Base-by-base conservation (phyloP, 495 filamentous ascomycete species). In the Talaromyces adpressus region DNA sequence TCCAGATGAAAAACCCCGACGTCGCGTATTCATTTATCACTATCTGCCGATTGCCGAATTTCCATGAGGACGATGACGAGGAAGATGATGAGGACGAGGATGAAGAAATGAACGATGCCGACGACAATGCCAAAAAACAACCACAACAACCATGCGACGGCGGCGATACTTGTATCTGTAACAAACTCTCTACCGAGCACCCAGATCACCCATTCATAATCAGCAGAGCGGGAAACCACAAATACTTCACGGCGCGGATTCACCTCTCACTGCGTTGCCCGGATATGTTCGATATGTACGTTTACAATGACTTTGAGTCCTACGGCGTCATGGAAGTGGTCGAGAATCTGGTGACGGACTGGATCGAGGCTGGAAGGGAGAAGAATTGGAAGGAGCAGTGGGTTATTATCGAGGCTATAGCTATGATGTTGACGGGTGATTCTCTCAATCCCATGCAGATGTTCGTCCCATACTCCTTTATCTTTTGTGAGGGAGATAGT, bases 121-220 rank as follows among this genome's bases (percentile, higher is more conserved):
- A 56, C 52, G 22, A 56, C n/a, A 25, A 22, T 2, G n/a, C 29
- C 22, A 14, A 25, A 12, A 27, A 56, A 56, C 12, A 41, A 41
- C 36, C 36, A 16, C 36, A 49, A 9, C 45, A 20, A 49, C 45
- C n/a, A 3, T 62, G 65, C 16, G 63, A 66, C 14, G 62, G 62
- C 12, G 63, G 65, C 22, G 22, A 66, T 14, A 58, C 54, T 11
- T 82, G 80, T 64, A 20, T 77, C 14, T 82, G 79, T 69, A 61
- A 68, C 45, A 76, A 76, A 62, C 70, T 67, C 6, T 68, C 67
- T 2, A 22, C 63, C 6, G 73, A 75, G 14, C 73, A 81, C 52
- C 77, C 78, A 0, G 73, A 77, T 7, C 76, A 80, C 53, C 67
- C 72, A 0, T 82, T 70, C 69, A 62, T 72, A 30, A 23, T 81